Evolutionary conservation across 176 grass and related monocot genomes (phyloP).

Genomic region (Aegilops sharonensis): DNA sequence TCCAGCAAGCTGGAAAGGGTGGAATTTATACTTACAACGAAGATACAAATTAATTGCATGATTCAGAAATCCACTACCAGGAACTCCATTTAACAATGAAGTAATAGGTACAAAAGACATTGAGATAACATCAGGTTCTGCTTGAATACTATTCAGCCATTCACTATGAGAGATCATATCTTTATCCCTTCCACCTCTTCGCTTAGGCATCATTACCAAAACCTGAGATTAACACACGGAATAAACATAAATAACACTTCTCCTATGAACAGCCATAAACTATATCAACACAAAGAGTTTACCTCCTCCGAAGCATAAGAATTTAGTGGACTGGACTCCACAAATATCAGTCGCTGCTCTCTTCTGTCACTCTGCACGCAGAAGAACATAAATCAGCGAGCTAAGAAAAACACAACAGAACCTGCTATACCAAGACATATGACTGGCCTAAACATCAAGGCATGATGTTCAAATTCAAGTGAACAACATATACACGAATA

Average conservation of each 20-base stretch:
- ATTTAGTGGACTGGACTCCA: constrained; percentile 54
- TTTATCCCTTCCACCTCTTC: too few species aligned
- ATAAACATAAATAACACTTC: not conserved
- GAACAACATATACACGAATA: not conserved
- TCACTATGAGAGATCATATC: too few species aligned
- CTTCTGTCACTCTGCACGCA: constrained; percentile 52
- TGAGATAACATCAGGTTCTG: too few species aligned
- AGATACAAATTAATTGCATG: too few species aligned
- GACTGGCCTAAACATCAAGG: not conserved
- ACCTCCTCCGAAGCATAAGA: constrained; percentile 73
- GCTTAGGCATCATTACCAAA: too few species aligned
- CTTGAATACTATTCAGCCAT: too few species aligned
- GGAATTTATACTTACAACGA: too few species aligned
- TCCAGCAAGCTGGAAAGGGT: too few species aligned
- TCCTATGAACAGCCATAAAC: not conserved
- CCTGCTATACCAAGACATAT: not conserved
- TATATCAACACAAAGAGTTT: constrained; percentile 22
- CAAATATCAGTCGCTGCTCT: constrained; percentile 83
- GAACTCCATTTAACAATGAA: too few species aligned
- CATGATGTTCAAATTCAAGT: constrained; percentile 5
- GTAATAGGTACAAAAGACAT: too few species aligned
- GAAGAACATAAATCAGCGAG: constrained; percentile 6
- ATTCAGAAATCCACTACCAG: too few species aligned
- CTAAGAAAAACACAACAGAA: not conserved
- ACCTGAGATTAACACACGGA: too few species aligned